Evolutionary conservation across 352 stramenopile genomes (phyloP).

Genomic region (Pythium aristosporum): DNA sequence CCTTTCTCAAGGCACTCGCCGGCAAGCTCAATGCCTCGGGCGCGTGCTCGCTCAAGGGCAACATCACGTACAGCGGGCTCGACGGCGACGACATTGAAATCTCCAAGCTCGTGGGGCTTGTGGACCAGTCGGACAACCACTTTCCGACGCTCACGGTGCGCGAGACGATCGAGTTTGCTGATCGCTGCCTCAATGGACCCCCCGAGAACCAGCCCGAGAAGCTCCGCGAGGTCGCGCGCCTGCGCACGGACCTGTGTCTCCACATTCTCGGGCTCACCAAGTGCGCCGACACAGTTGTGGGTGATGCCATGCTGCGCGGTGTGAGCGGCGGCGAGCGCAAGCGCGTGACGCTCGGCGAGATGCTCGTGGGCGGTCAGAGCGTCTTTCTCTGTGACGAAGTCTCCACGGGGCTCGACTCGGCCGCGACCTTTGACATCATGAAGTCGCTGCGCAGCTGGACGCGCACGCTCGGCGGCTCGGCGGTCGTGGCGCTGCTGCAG

Average conservation of each 20-base stretch:
- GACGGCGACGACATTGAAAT: conserved; percentile 44
- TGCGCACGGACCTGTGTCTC: conserved; percentile 54
- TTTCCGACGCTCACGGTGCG: conserved; percentile 88
- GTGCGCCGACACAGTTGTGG: conserved; percentile 74
- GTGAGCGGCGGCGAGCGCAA: conserved; percentile 67
- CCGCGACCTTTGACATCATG: conserved; percentile 85
- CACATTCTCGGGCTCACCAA: conserved; percentile 54
- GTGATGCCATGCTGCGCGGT: conserved; percentile 48
- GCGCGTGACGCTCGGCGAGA: conserved; percentile 77
- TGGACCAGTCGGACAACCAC: conserved; percentile 84
- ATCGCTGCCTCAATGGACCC: conserved; percentile 73
- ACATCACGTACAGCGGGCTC: conserved; percentile 51
- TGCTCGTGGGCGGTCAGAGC: conserved; percentile 66
- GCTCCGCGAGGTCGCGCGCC: conserved; percentile 44
- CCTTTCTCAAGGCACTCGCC: conserved; percentile 57
- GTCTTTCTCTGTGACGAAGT: conserved; percentile 90
- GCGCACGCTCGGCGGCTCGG: conserved; percentile 42
- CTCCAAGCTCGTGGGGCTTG: conserved; percentile 59
- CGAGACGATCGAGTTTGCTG: conserved; percentile 94
- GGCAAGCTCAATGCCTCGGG: conserved; percentile 44
- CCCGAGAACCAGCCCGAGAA: conserved; percentile 63
- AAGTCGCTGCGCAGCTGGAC: conserved; percentile 43
- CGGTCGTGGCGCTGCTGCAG: conserved; percentile 85
- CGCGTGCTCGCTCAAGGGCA: conserved; percentile 35
- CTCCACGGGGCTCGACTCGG: conserved; percentile 88